phyloP scores from a whole-genome alignment of 495 filamentous ascomycete genomes.

The Penicillium steckii region DNA sequence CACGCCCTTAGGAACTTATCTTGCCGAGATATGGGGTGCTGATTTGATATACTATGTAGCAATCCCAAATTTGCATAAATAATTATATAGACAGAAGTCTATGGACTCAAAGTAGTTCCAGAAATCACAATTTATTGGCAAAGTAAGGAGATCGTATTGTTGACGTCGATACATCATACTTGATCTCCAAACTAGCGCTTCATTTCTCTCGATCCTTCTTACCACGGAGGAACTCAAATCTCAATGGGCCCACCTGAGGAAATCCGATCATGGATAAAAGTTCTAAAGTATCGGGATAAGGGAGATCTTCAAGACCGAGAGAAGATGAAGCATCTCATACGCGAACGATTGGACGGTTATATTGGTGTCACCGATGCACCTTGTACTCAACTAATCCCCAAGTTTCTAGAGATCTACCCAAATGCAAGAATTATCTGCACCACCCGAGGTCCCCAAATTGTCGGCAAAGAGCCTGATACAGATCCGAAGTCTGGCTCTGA shows the following conservation, averaged over 20 bases:
- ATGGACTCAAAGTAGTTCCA: too few relatives aligned
- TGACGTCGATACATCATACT: conserved; percentile 49
- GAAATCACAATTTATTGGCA: conserved; percentile 46
- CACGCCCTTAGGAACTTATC: too few relatives aligned
- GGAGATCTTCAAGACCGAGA: not conserved
- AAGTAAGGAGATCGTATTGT: too few relatives aligned
- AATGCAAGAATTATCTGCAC: conserved; percentile 17
- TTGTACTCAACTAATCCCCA: conserved; percentile 10
- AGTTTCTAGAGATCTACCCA: conserved; percentile 16
- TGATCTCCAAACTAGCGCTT: conserved; percentile 40
- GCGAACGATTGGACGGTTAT: conserved; percentile 9
- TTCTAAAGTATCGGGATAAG: conserved; percentile 6
- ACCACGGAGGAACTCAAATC: conserved; percentile 19
- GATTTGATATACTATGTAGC: too few relatives aligned
- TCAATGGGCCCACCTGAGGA: conserved; percentile 12
- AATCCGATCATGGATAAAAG: conserved; percentile 12
- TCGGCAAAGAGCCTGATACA: conserved; percentile 14
- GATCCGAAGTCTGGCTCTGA: conserved; percentile 8
- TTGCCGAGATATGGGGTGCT: too few relatives aligned
- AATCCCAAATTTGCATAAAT: too few relatives aligned
- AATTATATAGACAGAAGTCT: too few relatives aligned
- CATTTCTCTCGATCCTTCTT: conserved; percentile 35
- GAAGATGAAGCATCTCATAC: conserved; percentile 7
- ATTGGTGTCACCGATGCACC: conserved; percentile 14
- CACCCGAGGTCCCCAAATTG: conserved; percentile 5